Evolutionary conservation across 306 rosid species (phyloP).

Genomic region (Acacia confusa): DNA sequence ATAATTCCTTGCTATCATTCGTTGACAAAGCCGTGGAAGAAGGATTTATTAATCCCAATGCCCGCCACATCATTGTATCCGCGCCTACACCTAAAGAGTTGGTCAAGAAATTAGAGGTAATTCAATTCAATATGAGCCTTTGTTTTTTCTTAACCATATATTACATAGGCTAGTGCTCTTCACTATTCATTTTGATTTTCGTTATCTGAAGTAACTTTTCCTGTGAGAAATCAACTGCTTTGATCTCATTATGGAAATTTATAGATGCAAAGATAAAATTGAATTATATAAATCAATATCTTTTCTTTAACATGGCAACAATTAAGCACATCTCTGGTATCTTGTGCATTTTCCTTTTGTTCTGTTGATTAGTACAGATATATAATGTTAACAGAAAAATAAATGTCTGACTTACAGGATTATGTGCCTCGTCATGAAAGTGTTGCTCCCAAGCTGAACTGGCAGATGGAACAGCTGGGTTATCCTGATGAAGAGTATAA

Average conservation of each 20-base stretch:
- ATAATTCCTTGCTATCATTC: conserved; percentile 82
- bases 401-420: conserved; percentile 51
- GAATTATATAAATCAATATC: background rate
- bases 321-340: conserved; percentile 12
- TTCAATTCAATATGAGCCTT: background rate
- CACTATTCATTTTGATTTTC: background rate
- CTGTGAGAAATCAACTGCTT: background rate
- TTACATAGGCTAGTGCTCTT: background rate
- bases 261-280: background rate
- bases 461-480: conserved; percentile 84
- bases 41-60: conserved; percentile 89
- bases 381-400: background rate
- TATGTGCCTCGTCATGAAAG: conserved; percentile 94
- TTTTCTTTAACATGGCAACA: background rate
- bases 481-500: conserved; percentile 76
- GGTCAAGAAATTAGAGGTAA: conserved; percentile 95
- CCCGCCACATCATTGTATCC: conserved; percentile 92
- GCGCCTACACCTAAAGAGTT: conserved; percentile 93
- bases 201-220: background rate
- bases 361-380: background rate
- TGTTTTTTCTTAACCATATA: background rate
- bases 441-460: conserved; percentile 84
- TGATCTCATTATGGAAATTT: background rate
- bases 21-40: conserved; percentile 98
- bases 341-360: background rate